phyloP scores from a whole-genome alignment of 345 rosid species.

The Gossypium turneri region DNA sequence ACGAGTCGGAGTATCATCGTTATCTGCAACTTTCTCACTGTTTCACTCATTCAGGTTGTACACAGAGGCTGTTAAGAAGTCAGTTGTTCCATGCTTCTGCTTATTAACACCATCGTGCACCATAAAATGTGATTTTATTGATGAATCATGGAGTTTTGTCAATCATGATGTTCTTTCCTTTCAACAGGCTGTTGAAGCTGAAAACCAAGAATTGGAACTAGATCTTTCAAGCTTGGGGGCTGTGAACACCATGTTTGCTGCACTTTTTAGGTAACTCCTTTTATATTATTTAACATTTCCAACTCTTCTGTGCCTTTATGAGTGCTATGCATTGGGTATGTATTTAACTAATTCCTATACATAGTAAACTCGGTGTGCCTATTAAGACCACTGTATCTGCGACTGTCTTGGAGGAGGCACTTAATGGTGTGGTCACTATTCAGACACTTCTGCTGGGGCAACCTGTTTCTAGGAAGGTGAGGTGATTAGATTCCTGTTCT shows the following conservation, averaged over 20 bases:
- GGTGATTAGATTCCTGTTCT: slow-evolving; percentile 14
- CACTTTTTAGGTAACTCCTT: slow-evolving; percentile 69
- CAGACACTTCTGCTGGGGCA: slow-evolving; percentile 65
- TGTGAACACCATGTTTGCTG: slow-evolving; percentile 92
- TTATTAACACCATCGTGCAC: neutral
- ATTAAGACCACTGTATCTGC: slow-evolving; percentile 98
- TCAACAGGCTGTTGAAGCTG: slow-evolving; percentile 67
- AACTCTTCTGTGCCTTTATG: neutral
- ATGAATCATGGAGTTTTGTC: slow-evolving; percentile 2
- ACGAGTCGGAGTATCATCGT: neutral
- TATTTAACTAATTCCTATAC: neutral
- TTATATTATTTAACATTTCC: neutral
- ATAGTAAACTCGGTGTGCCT: slow-evolving; percentile 97
- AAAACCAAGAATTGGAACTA: slow-evolving; percentile 79
- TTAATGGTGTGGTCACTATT: slow-evolving; percentile 66
- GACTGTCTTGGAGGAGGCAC: slow-evolving; percentile 92
- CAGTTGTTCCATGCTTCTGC: neutral
- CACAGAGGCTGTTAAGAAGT: neutral
- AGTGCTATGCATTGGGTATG: neutral
- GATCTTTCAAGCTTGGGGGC: slow-evolving; percentile 98
- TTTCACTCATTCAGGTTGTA: neutral
- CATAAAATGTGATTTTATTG: neutral
- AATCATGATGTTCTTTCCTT: slow-evolving; percentile 17
- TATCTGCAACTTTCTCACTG: neutral
- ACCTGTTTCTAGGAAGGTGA: slow-evolving; percentile 69